Evolutionary conservation across 176 grass and related monocot genomes (phyloP).

Genomic region (Phoenix dactylifera): DNA sequence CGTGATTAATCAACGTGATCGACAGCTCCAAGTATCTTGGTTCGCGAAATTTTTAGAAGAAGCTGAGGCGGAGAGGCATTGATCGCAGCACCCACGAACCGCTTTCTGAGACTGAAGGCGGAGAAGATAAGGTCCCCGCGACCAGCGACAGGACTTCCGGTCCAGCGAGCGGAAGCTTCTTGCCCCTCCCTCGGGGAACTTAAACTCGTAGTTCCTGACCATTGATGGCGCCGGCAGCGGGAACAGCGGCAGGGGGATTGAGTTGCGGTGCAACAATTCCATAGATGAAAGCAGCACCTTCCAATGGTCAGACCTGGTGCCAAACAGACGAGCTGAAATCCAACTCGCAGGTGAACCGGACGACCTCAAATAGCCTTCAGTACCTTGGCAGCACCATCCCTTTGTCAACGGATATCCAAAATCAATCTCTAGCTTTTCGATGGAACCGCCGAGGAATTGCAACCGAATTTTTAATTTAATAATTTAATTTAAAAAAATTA

Average conservation of each 20-base stretch:
- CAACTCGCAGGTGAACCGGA: slow-evolving; percentile 14
- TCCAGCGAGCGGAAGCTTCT: slow-evolving; percentile 33
- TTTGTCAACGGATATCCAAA: not conserved
- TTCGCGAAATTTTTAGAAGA: slow-evolving; percentile 24
- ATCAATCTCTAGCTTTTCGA: not conserved
- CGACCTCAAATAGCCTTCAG: slow-evolving; percentile 22
- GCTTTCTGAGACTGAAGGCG: slow-evolving; percentile 30
- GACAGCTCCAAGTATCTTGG: no score
- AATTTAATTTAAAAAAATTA: no score
- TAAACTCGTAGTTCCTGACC: not conserved
- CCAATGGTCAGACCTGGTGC: slow-evolving; percentile 13
- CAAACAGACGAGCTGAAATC: slow-evolving; percentile 14
- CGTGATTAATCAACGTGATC: no score
- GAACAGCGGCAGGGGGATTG: slow-evolving; percentile 5
- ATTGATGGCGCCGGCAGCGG: slow-evolving; percentile 2
- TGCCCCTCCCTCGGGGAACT: not conserved
- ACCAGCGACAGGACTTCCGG: slow-evolving; percentile 48
- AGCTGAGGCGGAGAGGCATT: slow-evolving; percentile 61
- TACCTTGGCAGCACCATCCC: slow-evolving; percentile 18
- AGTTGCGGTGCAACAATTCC: slow-evolving; percentile 12
- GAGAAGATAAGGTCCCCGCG: slow-evolving; percentile 28
- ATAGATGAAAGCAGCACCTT: slow-evolving; percentile 14
- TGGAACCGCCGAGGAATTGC: not conserved
- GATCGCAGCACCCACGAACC: slow-evolving; percentile 69
- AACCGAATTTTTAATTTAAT: no score